Base-by-base conservation (phyloP, 2,329 filamentous ascomycete genomes). In the Cladosporium sphaerospermum region DNA sequence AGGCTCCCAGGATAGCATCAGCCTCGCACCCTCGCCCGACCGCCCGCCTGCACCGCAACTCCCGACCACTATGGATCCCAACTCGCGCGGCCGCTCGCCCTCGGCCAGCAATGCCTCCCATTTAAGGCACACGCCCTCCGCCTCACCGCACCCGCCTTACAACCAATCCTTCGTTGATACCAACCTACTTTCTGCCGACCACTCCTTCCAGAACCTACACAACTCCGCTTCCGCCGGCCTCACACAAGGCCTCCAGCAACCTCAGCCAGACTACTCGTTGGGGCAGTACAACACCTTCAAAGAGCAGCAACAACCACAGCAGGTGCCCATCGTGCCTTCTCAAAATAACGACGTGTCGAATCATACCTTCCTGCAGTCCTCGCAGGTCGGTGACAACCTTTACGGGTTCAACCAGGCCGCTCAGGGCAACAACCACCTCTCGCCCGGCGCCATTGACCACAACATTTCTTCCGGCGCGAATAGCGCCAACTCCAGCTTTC, bases 321-420 rank as follows among this genome's bases (percentile, higher is more conserved):
- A 71, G 59, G 39, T 36, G 53, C 57, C 55, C 39, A 54, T 49
- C 45, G 37, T 56, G 52, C 52, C 59, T 56, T 62, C 68, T 14
- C 72, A 69, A 56, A 56, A 63, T 54, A 54, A 67, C 46, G 59
- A 62, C 58, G 65, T 74, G 53, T 58, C 67, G 57, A 71, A 76
- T 68, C 66, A 72, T 60, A 62, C 57, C 59, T 75, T 72, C 63
- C 66, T 75, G 32, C 71, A 71, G 41, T 57, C 69, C 54, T 57
- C 49, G 67, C 68, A 55, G 63, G 72, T 50, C 62, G 63, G 57
- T 64, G 87, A 69, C 85, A 85, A 66, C 80, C 81, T 46, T 75
- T 50, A 40, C 49, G 23, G 49, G 18, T 56, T 49, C 51, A 54
- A 53, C 45, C 53, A 54, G 34, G 18, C 50, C 32, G 51, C 44